These are phyloP conservation scores for Calonectria pteridis DNA, from an alignment of 2,329 filamentous ascomycete species.

Conservation along the genomic window DNA sequence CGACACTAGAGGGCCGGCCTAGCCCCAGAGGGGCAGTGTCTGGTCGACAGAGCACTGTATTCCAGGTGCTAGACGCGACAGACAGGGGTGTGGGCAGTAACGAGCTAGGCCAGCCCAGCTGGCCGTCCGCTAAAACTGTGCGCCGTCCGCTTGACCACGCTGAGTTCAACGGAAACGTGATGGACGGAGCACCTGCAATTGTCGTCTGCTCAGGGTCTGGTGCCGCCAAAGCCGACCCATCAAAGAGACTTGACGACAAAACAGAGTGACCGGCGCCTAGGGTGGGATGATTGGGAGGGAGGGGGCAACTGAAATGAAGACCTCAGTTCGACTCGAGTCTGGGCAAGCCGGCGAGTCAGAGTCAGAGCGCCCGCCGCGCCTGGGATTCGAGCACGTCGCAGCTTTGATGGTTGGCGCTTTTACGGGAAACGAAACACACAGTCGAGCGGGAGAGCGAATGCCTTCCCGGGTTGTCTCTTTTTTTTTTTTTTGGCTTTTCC, in stretches of 20 bases:
- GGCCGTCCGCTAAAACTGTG: constrained; percentile 15
- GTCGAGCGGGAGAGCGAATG: neutral
- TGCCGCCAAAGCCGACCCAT: constrained; percentile 22
- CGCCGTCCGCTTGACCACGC: constrained; percentile 11
- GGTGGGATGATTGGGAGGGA: neutral
- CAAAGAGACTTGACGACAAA: constrained; percentile 22
- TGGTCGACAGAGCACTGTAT: constrained; percentile 1
- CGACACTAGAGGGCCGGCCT: neutral
- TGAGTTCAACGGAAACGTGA: constrained; percentile 1
- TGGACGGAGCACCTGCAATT: neutral
- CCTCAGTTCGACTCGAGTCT: constrained; percentile 32
- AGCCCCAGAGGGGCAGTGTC: constrained; percentile 18
- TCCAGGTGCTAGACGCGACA: constrained; percentile 10
- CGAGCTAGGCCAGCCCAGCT: constrained; percentile 14
- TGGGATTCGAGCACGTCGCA: constrained; percentile 1
- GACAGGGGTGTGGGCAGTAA: constrained; percentile 9
- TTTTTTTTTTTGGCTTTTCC: neutral
- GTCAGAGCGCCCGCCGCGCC: neutral
- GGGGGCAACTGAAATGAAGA: constrained; percentile 25
- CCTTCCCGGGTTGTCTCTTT: neutral
- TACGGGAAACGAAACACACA: constrained; percentile 6
- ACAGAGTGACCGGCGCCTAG: constrained; percentile 25
- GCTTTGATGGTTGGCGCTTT: neutral
- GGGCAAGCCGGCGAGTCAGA: constrained; percentile 33
- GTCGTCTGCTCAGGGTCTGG: neutral